These are phyloP conservation scores for Pestalotiopsis sp. DNA, from an alignment of 2,329 filamentous ascomycete species.

Conservation along the genomic window DNA sequence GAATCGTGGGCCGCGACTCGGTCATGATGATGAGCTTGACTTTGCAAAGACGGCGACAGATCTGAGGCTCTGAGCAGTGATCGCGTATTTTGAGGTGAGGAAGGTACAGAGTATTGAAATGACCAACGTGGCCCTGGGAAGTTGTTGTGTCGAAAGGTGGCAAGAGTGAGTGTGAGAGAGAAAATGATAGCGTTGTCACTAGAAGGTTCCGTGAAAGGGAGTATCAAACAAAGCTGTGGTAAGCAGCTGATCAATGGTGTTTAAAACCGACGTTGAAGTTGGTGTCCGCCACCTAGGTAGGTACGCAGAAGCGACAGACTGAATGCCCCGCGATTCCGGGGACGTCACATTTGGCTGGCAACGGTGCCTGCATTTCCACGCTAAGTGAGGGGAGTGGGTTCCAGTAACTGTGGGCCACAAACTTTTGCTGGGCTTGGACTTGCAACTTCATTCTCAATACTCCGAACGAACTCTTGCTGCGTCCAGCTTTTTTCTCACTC, in stretches of 20 bases:
- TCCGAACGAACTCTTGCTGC: neutral
- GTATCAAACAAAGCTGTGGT: neutral
- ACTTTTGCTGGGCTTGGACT: neutral
- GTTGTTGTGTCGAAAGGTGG: neutral
- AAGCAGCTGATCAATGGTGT: neutral
- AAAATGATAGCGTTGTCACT: neutral
- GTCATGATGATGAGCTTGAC: constrained; percentile 22
- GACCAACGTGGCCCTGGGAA: neutral
- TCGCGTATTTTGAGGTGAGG: neutral
- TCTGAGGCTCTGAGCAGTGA: neutral
- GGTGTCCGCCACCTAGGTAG: neutral
- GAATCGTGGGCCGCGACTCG: constrained; percentile 20
- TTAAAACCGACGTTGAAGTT: neutral
- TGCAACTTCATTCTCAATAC: neutral
- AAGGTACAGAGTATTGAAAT: neutral
- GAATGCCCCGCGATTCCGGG: neutral
- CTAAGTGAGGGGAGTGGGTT: constrained; percentile 7
- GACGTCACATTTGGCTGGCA: neutral
- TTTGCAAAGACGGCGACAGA: neutral
- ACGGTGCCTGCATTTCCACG: neutral
- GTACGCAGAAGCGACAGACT: neutral
- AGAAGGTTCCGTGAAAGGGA: neutral
- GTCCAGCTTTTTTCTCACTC: neutral
- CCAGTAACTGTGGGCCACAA: constrained; percentile 3
- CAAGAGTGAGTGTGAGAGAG: neutral